Evolutionary conservation across 805 yeast species (phyloP), one percentile per base, ranked within the genome.

Genomic region (Kazachstania bromeliacearum): DNA sequence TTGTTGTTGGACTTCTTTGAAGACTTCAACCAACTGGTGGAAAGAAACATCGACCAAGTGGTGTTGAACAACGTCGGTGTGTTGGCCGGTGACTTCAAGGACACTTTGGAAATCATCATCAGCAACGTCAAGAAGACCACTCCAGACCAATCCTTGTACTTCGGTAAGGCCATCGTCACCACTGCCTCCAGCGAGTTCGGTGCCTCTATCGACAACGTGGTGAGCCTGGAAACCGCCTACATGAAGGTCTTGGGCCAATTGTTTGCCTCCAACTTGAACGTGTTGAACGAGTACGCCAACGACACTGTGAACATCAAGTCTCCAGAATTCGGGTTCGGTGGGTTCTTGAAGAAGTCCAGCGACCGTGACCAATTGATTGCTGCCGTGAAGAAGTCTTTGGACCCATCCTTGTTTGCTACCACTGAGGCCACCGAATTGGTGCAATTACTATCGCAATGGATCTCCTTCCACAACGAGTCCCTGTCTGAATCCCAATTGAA

Each of bases 241-340:
- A 62, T 77, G 45, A 79, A 79, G 55, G 75, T 89, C 14, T 68
- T 88, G 46, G 59, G 70, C 33, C 95, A 87, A 59, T 67, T 84
- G 6, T 79, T 77, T 53, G 34, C 47, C 9, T 55, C 67, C 6
- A 66, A 73, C 37, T 63, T 83, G 42, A 65, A 70, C 35, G 60
- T 87, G 25, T 65, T 82, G 55, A 80, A 85, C 59, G 77, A 77
- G 37, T 72, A 60, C 45, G 48, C 68, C 13, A 65, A 70, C 17
- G 60, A 63, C 24, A 50, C 55, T 15, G 63, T 67, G 30, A 62
- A 65, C 35, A 73, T 74, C 4, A 52, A 75, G 14, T 72, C 76
- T 35, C 97, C 96, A 17, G 96, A 87, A 60, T 88, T 66, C 53
- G 95, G 96, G 7, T 84, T 72, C 47, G 97, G 97, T 58, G 63